phyloP scores from a whole-genome alignment of 2,329 filamentous ascomycete genomes.

The Colletotrichum echinochloae region DNA sequence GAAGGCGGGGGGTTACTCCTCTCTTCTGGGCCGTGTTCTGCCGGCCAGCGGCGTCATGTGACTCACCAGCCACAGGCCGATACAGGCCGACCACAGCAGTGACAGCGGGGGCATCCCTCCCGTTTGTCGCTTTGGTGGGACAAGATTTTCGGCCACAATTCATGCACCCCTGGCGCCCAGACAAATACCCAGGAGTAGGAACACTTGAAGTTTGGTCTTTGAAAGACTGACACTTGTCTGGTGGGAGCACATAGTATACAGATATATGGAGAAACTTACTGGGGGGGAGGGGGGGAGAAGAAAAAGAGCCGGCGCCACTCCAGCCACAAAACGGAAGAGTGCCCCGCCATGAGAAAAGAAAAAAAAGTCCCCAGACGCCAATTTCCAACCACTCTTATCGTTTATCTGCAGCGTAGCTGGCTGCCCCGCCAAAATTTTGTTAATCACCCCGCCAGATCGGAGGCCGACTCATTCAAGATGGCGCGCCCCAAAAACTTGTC shows the following conservation, averaged over 20 bases:
- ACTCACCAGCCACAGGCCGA: slow-evolving; percentile 10
- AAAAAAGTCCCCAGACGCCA: slow-evolving; percentile 13
- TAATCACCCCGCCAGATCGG: slow-evolving; percentile 38
- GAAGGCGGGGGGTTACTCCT: too few relatives aligned
- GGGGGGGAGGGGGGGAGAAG: neutral
- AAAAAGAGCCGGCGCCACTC: neutral
- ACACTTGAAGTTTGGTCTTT: slow-evolving; percentile 6
- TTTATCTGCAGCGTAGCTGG: slow-evolving; percentile 31
- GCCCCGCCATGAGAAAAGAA: slow-evolving; percentile 32
- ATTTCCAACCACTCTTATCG: slow-evolving; percentile 36
- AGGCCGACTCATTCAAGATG: slow-evolving; percentile 35
- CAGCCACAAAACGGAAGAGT: slow-evolving; percentile 37
- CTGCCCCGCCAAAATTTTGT: slow-evolving; percentile 40
- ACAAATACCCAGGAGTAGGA: neutral
- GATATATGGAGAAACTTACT: neutral
- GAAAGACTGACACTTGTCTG: slow-evolving; percentile 6
- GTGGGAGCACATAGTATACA: neutral
- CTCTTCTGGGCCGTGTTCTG: neutral
- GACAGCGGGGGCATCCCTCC: slow-evolving; percentile 2
- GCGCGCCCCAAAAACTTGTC: slow-evolving; percentile 31
- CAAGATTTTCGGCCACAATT: slow-evolving; percentile 21
- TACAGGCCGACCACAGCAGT: neutral
- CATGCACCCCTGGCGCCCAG: slow-evolving; percentile 26
- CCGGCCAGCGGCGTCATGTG: neutral
- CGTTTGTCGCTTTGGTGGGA: neutral